These are phyloP conservation scores for Blastobotrys raffinosifermentans DNA, from an alignment of 1,139 yeast species.

Conservation along the genomic window DNA sequence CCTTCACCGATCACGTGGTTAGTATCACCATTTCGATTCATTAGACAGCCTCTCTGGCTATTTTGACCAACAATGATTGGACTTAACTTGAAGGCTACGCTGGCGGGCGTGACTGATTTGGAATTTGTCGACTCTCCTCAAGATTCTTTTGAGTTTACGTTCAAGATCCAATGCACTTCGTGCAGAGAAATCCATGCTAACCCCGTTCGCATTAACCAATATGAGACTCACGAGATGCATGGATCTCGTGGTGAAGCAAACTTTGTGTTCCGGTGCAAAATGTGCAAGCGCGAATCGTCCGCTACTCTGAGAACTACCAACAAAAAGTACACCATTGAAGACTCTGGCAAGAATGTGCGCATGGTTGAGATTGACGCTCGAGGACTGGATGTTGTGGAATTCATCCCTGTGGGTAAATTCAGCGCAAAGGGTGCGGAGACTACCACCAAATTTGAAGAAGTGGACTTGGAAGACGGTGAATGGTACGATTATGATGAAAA, in stretches of 20 bases:
- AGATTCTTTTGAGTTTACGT: conserved; percentile 67
- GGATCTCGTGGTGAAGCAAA: conserved; percentile 83
- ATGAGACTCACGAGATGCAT: conserved; percentile 46
- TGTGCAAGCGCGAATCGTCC: conserved; percentile 50
- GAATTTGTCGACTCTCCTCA: conserved; percentile 55
- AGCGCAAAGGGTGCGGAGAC: conserved; percentile 53
- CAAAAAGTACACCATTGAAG: conserved; percentile 33
- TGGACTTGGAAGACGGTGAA: conserved; percentile 74
- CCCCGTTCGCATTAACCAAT: conserved; percentile 63
- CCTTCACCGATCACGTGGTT: neutral
- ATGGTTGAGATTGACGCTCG: conserved; percentile 75
- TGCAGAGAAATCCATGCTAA: conserved; percentile 78
- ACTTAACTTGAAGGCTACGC: conserved; percentile 53
- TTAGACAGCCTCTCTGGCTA: neutral
- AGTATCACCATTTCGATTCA: neutral
- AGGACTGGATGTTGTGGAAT: conserved; percentile 70
- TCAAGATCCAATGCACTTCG: conserved; percentile 65
- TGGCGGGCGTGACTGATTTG: conserved; percentile 59
- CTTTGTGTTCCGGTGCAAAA: conserved; percentile 70
- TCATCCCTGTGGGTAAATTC: conserved; percentile 50
- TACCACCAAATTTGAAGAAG: conserved; percentile 49
- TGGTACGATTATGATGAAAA: conserved; percentile 96
- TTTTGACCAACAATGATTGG: conserved; percentile 32
- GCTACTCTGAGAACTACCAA: conserved; percentile 22
- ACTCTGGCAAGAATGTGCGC: conserved; percentile 35